Conservation (phyloP, 345 rosid species). For the Cardiospermum halicacabum region DNA sequence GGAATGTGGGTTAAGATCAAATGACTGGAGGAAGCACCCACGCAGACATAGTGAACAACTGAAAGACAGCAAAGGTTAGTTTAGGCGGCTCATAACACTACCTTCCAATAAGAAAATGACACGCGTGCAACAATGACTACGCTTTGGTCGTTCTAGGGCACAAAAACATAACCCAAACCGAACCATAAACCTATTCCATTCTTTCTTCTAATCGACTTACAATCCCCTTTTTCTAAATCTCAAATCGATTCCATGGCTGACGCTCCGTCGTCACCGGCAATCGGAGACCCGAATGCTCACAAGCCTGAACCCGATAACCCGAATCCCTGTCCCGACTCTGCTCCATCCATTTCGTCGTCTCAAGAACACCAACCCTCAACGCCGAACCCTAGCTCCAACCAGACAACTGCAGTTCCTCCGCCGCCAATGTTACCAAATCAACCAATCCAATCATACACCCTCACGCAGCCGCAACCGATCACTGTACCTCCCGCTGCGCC, state of each 20-base stretch:
- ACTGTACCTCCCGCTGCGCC: constrained; percentile 42
- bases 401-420: background rate
- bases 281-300: constrained; percentile 25
- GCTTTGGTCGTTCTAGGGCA: constrained; percentile 15
- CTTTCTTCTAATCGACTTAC: background rate
- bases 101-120: constrained; percentile 1
- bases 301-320: constrained; percentile 30
- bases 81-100: background rate
- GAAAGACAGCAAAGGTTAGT: no score
- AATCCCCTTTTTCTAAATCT: constrained; percentile 5
- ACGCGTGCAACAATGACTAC: background rate
- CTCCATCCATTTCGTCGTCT: constrained; percentile 9
- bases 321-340: constrained; percentile 25
- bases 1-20: no score
- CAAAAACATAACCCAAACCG: background rate
- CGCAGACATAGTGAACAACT: no score
- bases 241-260: constrained; percentile 56
- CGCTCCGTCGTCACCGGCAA: constrained; percentile 46
- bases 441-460: constrained; percentile 26
- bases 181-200: background rate
- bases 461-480: constrained; percentile 25
- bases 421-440: constrained; percentile 21
- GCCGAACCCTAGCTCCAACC: constrained; percentile 26
- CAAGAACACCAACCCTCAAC: constrained; percentile 21
- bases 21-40: no score